Evolutionary conservation across 495 filamentous ascomycete genomes (phyloP), one percentile per base, ranked within the genome.

Genomic region (Daldinia caldariorum): DNA sequence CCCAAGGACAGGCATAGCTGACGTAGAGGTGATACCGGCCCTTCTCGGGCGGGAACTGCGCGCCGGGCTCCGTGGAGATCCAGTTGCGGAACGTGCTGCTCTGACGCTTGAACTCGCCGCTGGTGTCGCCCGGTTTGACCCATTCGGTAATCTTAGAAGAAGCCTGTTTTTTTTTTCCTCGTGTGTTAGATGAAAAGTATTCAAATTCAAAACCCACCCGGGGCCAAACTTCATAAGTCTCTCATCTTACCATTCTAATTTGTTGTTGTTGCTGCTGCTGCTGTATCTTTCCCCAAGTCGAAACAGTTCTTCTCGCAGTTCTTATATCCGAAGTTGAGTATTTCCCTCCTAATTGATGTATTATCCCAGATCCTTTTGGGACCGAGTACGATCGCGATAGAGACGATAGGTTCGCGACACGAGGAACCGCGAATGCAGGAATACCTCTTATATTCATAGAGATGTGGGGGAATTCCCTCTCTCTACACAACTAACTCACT

Each of bases 71-170:
- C 6, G 79, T 75, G 12, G 88, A 91, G 79, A 94, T 89, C 76
- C 81, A 90, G 77, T 87, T 85, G 45, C 91, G 89, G 79, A 93
- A 94, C 56, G 84, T 83, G 43, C 89, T 91, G 62, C 79, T 80
- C 73, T 89, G 88, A 35, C 92, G 90, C 81, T 95, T 96, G 88
- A 96, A 97, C 79, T 97, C 94, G 80, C 94, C 94, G 1, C 88
- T 85, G 67, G 87, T 90, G 79, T 93, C 90, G 61, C 81, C 81
- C 38, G 88, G 89, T 22, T 85, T 81, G 16, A 93, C 93, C 93
- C 93, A 97, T 72, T 94, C 85, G 32, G 92, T 94, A 77, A 97
- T 95, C 38, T 84, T 88, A 58, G 69, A 61, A 58, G 69, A 61
- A 31, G 75, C 65, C 47, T 72, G 20, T 31, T 39, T 47, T 26